Evolutionary conservation across 179 eudicot species (phyloP), one percentile per base, ranked within the genome.

Genomic region (Corrigiola litoralis): DNA sequence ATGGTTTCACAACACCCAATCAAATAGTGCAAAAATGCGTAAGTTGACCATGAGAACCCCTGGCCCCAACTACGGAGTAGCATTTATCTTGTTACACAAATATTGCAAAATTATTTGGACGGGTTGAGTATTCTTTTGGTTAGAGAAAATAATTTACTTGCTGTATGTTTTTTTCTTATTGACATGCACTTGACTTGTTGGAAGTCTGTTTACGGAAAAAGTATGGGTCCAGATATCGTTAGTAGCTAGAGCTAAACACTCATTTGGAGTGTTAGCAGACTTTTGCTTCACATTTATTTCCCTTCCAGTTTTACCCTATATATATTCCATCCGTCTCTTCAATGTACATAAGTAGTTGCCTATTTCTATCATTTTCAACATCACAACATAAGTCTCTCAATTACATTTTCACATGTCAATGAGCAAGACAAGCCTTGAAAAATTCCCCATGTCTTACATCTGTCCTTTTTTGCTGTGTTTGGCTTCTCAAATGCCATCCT

Each of bases 301-400:
- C 46, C 46, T 20, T 32, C 25, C 53, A 45, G 48, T 31, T 61
- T 52, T 25, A 46, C 31, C 21, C 40, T 62, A 36, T 37, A 59
- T 57, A 33, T 34, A 59, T 68, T 42, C 24, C 38, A 71, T 58
- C 58, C 25, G 29, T 71, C 70, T 49, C 75, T 65, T 71, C 75
- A 64, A 31, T 18, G 46, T 40, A 17, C 64, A 23, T 56, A 57
- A 57, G 8, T 57, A n/a, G 10, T 37, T 46, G 9, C 41, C 2
- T 17, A 5, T 49, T 68, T 69, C 70, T 71, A 71, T 71, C 75
- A 71, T 38, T 71, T 71, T 70, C 65, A 17, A 31, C 31, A 49
- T 47, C 54, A 68, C 42, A 37, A 47, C 38, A 60, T 28, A 59
- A 61, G 1, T 47, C 9, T n/a, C n/a, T n/a, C 32, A 55, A 20